Base-by-base conservation (phyloP, 129 eudicot species). In the Rutidosis leptorrhynchoides region DNA sequence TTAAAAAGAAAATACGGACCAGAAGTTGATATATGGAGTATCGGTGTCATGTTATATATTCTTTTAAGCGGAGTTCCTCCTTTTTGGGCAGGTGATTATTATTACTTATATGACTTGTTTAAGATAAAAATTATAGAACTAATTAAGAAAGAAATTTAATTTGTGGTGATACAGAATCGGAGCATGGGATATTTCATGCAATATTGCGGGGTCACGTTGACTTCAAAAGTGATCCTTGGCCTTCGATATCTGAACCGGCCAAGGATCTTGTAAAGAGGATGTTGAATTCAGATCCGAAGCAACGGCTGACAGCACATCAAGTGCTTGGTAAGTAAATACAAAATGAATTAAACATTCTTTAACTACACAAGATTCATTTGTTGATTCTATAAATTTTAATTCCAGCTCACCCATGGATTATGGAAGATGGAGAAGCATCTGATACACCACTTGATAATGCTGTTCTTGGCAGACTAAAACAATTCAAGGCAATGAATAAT, bases 371-470 rank as follows among this genome's bases (percentile, higher is more conserved):
- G 11, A 69, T 26, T 42, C 42, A 20, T 28, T 28, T 27, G 22
- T 55, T 25, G n/a, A n/a, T n/a, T n/a, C n/a, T n/a, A n/a, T n/a
- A n/a, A n/a, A n/a, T n/a, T n/a, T n/a, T n/a, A n/a, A n/a, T 6
- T 23, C 49, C 27, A 89, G 96, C 74, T 74, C 96, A 89, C 67
- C 90, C 96, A 45, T 89, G 96, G 96, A 89, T 89, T 62, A 89
- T 85, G 76, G 94, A 81, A 75, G 96, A 89, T 33, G 96, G 96
- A 27, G 96, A 89, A 59, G 96, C 96, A 62, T 94, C 96, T 0
- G 96, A 89, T 66, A 79, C 81, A 7, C 91, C 91, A n/a, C 90
- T 89, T 83, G 96, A 89, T 86, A 89, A 85, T 65, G 96, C 89
- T 56, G 96, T 89, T 74, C 72, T 89, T 61, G 82, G 78, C 5